These are phyloP conservation scores for Malus asiatica DNA, from an alignment of 306 rosid species.

Conservation along the genomic window DNA sequence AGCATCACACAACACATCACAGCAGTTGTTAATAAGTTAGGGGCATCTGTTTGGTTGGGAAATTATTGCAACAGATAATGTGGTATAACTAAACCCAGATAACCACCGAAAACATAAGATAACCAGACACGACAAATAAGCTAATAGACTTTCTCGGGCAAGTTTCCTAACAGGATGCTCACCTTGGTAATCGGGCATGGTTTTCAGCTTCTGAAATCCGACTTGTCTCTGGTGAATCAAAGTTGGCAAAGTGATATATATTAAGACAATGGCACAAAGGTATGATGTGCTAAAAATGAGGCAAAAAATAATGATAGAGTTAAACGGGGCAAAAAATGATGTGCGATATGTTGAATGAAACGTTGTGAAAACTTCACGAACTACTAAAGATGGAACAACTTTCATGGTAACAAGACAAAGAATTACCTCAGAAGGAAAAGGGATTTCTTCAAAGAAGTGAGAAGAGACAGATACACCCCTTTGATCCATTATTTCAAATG, in stretches of 20 bases:
- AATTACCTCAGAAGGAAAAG: constrained; percentile 56
- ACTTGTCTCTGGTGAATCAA: constrained; percentile 43
- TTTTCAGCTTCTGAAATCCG: constrained; percentile 46
- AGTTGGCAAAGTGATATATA: constrained; percentile 24
- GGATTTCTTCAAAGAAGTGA: constrained; percentile 49
- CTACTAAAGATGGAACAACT: not conserved
- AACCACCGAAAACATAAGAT: not conserved
- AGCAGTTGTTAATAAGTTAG: not conserved
- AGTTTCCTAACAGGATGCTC: constrained; percentile 16
- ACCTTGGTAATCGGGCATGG: constrained; percentile 51
- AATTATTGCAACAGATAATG: not conserved
- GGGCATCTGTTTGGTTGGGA: not conserved
- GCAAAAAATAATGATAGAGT: not conserved
- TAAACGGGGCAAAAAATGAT: not conserved
- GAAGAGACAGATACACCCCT: constrained; percentile 56
- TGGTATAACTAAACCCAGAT: not conserved
- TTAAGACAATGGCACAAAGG: constrained; percentile 9
- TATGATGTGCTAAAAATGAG: not conserved
- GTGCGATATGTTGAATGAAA: not conserved
- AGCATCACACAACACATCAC: not conserved
- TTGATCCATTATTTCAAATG: constrained; percentile 62
- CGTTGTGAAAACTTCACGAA: not conserved
- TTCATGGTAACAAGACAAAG: not conserved
- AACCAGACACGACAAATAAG: not conserved
- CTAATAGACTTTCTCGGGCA: not conserved